Evolutionary conservation across 306 rosid genomes (phyloP).

Genomic region (Rosa multiflora): DNA sequence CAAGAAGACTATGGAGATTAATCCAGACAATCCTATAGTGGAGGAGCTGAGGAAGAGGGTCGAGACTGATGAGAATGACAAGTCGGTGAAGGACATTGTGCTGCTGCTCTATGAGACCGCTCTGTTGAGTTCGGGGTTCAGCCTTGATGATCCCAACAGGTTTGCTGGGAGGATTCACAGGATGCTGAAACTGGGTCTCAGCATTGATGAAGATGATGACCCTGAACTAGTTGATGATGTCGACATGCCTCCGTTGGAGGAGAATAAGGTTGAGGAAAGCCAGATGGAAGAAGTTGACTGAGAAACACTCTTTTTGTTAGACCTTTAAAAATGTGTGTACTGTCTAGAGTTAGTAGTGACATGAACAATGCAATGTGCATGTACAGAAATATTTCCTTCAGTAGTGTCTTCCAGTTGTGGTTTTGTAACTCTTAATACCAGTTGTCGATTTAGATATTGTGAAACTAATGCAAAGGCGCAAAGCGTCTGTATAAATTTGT

Average conservation of each 20-base stretch:
- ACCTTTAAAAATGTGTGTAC: background rate
- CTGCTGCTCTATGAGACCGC: slow-evolving; percentile 29
- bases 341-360: background rate
- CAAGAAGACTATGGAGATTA: slow-evolving; percentile 43
- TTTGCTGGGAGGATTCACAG: slow-evolving; percentile 28
- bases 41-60: slow-evolving; percentile 32
- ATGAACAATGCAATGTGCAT: background rate
- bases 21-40: slow-evolving; percentile 21
- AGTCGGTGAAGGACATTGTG: slow-evolving; percentile 25
- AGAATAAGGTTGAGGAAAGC: slow-evolving; percentile 20
- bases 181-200: slow-evolving; percentile 29
- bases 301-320: background rate
- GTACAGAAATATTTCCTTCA: background rate
- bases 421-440: background rate
- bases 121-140: slow-evolving; percentile 25
- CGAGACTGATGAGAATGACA: slow-evolving; percentile 23
- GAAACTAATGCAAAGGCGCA: background rate
- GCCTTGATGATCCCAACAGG: slow-evolving; percentile 34
- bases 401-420: background rate
- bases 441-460: background rate
- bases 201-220: slow-evolving; percentile 21
- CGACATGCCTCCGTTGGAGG: slow-evolving; percentile 15
- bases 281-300: slow-evolving; percentile 26
- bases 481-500: background rate
- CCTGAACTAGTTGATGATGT: background rate